A percentile compares a stretch with the other conserved stretches of the same genome.
phyloP scores from a whole-genome alignment of 2,329 filamentous ascomycete genomes.

The Talaromyces sp. region DNA sequence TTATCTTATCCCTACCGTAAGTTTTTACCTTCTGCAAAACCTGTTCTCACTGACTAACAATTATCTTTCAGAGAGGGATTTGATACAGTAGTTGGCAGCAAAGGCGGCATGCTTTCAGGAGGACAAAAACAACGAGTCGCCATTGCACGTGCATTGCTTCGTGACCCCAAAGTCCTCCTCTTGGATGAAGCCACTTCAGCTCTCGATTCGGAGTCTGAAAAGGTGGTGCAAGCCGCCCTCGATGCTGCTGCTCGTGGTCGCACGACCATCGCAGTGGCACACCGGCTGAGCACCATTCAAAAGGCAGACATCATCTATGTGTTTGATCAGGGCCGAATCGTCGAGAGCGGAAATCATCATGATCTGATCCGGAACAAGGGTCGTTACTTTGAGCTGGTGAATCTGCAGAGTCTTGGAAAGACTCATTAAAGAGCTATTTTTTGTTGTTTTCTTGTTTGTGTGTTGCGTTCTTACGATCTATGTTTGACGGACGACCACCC shows the following conservation, averaged over 20 bases:
- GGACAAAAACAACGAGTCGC: conserved; percentile 94
- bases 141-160: conserved; percentile 82
- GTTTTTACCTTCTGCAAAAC: conserved; percentile 19
- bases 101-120: conserved; percentile 77
- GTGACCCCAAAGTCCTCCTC: conserved; percentile 82
- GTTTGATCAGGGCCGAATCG: conserved; percentile 82
- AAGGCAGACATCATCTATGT: conserved; percentile 94
- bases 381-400: conserved; percentile 72
- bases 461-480: neutral
- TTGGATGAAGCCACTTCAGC: conserved; percentile 68
- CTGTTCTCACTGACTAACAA: conserved; percentile 16
- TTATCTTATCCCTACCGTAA: conserved; percentile 73
- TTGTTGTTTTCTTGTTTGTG: neutral
- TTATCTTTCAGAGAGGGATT: conserved; percentile 60
- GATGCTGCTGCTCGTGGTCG: conserved; percentile 77
- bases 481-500: neutral
- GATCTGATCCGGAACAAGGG: conserved; percentile 66
- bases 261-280: conserved; percentile 90
- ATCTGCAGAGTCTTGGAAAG: conserved; percentile 61
- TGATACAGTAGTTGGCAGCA: conserved; percentile 76
- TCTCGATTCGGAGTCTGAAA: conserved; percentile 44
- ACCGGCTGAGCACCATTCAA: conserved; percentile 86
- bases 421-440: neutral
- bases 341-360: conserved; percentile 75
- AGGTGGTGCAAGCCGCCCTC: conserved; percentile 61